Percentiles rank a stretch among this genome's conserved stretches.
phyloP scores from a whole-genome alignment of 2,329 filamentous ascomycete species.

The Dactylellina parvicollis region DNA sequence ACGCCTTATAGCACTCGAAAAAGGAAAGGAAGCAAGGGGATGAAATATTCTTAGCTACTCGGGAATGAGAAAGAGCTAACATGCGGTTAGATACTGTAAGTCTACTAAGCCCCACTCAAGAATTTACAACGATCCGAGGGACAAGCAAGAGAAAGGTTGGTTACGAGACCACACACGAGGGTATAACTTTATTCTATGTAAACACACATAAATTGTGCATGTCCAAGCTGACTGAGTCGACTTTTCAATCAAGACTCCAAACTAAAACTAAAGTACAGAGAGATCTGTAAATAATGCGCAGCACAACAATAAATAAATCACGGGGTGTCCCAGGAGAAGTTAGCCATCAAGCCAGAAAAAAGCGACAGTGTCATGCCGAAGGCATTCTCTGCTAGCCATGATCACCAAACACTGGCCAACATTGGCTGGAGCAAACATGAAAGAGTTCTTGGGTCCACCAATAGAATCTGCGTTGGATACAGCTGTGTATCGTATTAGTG shows the following conservation, averaged over 20 bases:
- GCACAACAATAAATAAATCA: not conserved
- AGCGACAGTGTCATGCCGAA: slow-evolving; percentile 31
- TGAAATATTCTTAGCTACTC: too few relatives aligned
- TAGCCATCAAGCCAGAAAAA: slow-evolving; percentile 40
- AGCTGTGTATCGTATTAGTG: not conserved
- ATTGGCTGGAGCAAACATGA: slow-evolving; percentile 46
- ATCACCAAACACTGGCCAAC: slow-evolving; percentile 36
- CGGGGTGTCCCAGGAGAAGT: not conserved
- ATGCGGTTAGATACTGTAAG: too few relatives aligned
- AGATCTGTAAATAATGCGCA: not conserved
- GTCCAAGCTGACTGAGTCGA: not conserved
- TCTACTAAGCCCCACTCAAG: too few relatives aligned
- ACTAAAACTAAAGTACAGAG: not conserved
- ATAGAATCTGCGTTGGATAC: slow-evolving; percentile 20
- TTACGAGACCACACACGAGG: too few relatives aligned
- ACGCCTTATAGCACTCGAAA: too few relatives aligned
- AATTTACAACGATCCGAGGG: too few relatives aligned
- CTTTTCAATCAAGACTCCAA: not conserved
- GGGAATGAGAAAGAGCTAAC: too few relatives aligned
- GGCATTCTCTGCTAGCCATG: slow-evolving; percentile 36
- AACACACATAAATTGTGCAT: too few relatives aligned
- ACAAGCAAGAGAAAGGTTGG: too few relatives aligned
- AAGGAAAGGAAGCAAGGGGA: too few relatives aligned
- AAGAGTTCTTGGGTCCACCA: slow-evolving; percentile 29
- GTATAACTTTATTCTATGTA: too few relatives aligned